These are phyloP conservation scores for Aeschynomene evenia DNA, from an alignment of 306 rosid species.

Conservation along the genomic window DNA sequence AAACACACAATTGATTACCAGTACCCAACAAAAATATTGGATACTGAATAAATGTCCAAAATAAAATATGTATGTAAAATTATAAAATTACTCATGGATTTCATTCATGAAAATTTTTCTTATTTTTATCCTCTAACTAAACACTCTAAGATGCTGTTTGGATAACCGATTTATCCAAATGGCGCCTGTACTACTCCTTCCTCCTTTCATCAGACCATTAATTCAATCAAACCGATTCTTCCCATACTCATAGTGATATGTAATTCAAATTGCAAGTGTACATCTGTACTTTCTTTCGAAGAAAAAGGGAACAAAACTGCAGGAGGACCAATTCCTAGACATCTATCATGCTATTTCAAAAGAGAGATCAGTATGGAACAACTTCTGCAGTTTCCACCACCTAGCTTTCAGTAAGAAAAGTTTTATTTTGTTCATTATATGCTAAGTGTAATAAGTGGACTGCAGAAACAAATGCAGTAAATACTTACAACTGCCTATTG, in stretches of 20 bases:
- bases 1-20: no score
- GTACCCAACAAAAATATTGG: no score
- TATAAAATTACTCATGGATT: no score
- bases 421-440: background rate
- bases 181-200: no score
- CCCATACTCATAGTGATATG: background rate
- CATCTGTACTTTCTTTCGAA: background rate
- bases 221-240: background rate
- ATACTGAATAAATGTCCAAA: no score
- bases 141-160: no score
- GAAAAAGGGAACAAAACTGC: background rate
- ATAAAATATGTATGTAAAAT: no score
- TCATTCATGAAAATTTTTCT: no score
- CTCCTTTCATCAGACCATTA: no score
- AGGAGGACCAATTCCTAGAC: background rate
- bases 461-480: background rate
- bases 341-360: background rate
- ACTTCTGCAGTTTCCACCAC: background rate
- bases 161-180: no score
- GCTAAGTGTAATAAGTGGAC: constrained; percentile 2
- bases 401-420: background rate
- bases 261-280: background rate
- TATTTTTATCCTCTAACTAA: no score
- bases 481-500: background rate
- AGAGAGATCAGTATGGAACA: background rate